Evolutionary conservation across 2,329 filamentous ascomycete species (phyloP).

Genomic region (Diaporthe australafricana): DNA sequence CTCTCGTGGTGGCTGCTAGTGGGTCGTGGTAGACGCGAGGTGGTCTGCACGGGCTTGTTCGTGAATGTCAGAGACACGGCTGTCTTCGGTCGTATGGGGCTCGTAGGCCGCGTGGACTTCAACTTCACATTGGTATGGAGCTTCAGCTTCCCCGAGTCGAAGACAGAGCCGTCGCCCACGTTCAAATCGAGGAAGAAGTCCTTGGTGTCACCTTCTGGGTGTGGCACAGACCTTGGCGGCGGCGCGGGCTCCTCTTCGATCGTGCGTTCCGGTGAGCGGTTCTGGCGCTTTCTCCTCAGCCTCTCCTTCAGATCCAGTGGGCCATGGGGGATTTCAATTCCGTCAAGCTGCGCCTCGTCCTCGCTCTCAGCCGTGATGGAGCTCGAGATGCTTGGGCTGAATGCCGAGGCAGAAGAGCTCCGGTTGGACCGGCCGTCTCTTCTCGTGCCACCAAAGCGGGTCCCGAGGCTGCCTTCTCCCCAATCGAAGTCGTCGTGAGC

Average conservation of each 20-base stretch:
- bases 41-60: slow-evolving; percentile 71
- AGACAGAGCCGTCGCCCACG: slow-evolving; percentile 83
- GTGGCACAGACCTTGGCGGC: slow-evolving; percentile 41
- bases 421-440: slow-evolving; percentile 83
- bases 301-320: slow-evolving; percentile 86
- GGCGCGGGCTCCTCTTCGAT: slow-evolving; percentile 48
- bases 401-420: slow-evolving; percentile 87
- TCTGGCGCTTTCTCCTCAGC: slow-evolving; percentile 77
- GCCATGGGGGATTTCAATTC: slow-evolving; percentile 85
- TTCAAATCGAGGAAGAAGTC: slow-evolving; percentile 91
- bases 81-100: slow-evolving; percentile 77
- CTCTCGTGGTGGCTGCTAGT: slow-evolving; percentile 72
- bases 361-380: slow-evolving; percentile 93
- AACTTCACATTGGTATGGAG: slow-evolving; percentile 93
- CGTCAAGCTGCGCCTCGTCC: slow-evolving; percentile 85
- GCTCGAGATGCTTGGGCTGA: slow-evolving; percentile 93
- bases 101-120: slow-evolving; percentile 76
- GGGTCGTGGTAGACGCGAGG: slow-evolving; percentile 84
- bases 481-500: slow-evolving; percentile 87
- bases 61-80: slow-evolving; percentile 92
- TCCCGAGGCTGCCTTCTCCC: slow-evolving; percentile 93
- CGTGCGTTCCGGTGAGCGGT: slow-evolving; percentile 65
- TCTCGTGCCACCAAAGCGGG: slow-evolving; percentile 87
- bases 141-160: slow-evolving; percentile 83
- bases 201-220: slow-evolving; percentile 64